Evolutionary conservation across 352 stramenopile genomes (phyloP).

Genomic region (Phytophthora sojae): DNA sequence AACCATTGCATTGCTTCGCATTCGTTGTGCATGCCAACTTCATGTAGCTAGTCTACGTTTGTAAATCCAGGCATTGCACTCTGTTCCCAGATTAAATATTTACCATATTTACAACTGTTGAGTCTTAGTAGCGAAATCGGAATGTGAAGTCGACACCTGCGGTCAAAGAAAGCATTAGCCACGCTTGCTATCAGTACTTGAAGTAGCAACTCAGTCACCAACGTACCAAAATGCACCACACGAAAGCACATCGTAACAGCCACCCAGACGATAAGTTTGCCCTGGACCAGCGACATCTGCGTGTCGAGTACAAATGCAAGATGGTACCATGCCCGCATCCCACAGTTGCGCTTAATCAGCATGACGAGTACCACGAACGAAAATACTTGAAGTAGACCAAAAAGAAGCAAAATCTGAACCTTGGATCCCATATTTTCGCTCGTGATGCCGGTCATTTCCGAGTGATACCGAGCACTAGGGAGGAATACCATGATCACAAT

Average conservation of each 20-base stretch:
- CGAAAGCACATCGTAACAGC: neutral
- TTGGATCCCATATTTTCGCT: constrained; percentile 9
- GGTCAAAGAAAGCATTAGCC: too few species aligned
- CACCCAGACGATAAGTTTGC: neutral
- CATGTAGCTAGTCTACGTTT: too few species aligned
- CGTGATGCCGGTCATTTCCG: constrained; percentile 8
- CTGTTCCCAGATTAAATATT: too few species aligned
- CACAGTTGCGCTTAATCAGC: neutral
- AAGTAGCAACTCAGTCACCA: neutral
- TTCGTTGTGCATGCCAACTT: too few species aligned
- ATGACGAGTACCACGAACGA: neutral
- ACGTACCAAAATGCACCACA: neutral
- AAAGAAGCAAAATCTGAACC: neutral
- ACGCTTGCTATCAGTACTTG: too few species aligned
- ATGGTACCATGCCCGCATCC: neutral
- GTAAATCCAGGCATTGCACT: too few species aligned
- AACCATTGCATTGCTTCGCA: too few species aligned
- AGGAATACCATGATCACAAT: constrained; percentile 21
- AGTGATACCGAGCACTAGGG: constrained; percentile 39
- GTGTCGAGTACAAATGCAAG: neutral
- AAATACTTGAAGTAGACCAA: neutral
- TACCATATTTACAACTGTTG: too few species aligned
- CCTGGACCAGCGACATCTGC: neutral
- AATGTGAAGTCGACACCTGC: too few species aligned
- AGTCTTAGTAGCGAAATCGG: too few species aligned